Evolutionary conservation across 345 rosid genomes (phyloP).

Genomic region (Brassica nigra): DNA sequence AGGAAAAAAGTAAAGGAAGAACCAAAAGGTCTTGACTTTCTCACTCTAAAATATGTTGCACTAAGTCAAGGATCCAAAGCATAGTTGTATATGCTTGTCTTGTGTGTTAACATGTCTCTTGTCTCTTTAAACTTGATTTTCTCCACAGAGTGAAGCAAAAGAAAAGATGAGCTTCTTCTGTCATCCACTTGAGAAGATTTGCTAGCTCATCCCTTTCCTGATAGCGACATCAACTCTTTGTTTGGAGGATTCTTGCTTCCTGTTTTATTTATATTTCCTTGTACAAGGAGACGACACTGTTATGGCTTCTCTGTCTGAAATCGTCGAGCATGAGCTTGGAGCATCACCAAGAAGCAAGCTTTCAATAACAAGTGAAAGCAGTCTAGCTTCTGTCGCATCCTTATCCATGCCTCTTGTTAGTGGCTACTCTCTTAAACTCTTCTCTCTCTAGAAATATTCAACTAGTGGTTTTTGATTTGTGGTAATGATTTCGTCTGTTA

Average conservation of each 20-base stretch:
- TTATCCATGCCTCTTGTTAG: constrained; percentile 84
- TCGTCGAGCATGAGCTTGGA: constrained; percentile 34
- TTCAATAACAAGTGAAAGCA: constrained; percentile 54
- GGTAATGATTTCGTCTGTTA: constrained; percentile 3
- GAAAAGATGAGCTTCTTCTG: constrained; percentile 49
- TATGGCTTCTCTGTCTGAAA: constrained; percentile 42
- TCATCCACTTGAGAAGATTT: constrained; percentile 40
- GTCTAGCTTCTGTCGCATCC: constrained; percentile 81
- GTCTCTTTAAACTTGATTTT: constrained; percentile 18
- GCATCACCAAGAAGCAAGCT: constrained; percentile 34
- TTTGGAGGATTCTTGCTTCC: constrained; percentile 6
- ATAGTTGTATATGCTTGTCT: constrained; percentile 4
- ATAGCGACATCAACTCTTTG: constrained; percentile 18
- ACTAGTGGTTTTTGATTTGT: not conserved
- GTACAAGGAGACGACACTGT: constrained; percentile 12
- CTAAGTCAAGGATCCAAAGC: constrained; percentile 35
- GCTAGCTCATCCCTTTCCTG: constrained; percentile 33
- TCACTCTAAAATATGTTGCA: not conserved
- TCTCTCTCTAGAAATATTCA: not conserved
- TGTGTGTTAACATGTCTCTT: constrained; percentile 36
- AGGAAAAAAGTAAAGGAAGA: not conserved
- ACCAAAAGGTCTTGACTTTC: constrained; percentile 14
- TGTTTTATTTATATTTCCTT: constrained; percentile 5
- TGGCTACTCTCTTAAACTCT: constrained; percentile 32
- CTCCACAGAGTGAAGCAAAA: constrained; percentile 33